Base-by-base conservation (phyloP, 2,329 filamentous ascomycete genomes). In the Hirsutella minnesotensis region DNA sequence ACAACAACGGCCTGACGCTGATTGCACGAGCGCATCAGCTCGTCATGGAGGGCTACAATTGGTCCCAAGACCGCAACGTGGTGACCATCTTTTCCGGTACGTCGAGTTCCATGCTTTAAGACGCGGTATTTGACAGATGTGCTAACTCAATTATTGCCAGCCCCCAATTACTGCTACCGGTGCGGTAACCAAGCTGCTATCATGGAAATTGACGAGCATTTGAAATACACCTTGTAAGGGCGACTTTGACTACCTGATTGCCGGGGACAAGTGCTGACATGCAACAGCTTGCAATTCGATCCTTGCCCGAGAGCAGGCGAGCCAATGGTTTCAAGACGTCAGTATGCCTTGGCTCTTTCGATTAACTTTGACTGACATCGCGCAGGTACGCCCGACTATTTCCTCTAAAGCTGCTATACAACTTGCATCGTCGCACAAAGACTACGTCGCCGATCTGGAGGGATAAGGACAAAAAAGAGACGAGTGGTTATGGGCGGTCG, bases 181-280 rank as follows among this genome's bases (percentile, higher is more conserved):
- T 98, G 92, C 61, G 92, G 92, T 60, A 98, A 98, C 68, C 92
- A 96, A 68, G 92, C 92, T 44, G 92, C 92, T n/a, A 96, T 98
- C 64, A 98, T 98, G 92, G 92, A 96, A 68, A 98, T 98, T 65
- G 92, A 96, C 53, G 92, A 98, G 69, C 89, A 96, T 65, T 71
- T 98, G 61, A 96, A 98, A 73, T 98, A 96, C 69, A 96, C 92
- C 59, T 96, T 98, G 90, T 95, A 77, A 66, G 88, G 81, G 29
- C 24, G 38, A 18, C 15, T 10, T 10, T n/a, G n/a, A n/a, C n/a
- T n/a, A n/a, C n/a, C n/a, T n/a, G n/a, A n/a, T n/a, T n/a, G n/a
- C n/a, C n/a, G n/a, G n/a, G 5, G 29, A 9, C 16, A 33, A 20
- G n/a, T 29, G 35, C 24, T 39, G 16, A 30, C 12, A 15, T n/a